Percentiles rank a stretch among this genome's conserved stretches.
phyloP scores from a whole-genome alignment of 2,329 filamentous ascomycete species.

The Rhynchosporium graminicola region DNA sequence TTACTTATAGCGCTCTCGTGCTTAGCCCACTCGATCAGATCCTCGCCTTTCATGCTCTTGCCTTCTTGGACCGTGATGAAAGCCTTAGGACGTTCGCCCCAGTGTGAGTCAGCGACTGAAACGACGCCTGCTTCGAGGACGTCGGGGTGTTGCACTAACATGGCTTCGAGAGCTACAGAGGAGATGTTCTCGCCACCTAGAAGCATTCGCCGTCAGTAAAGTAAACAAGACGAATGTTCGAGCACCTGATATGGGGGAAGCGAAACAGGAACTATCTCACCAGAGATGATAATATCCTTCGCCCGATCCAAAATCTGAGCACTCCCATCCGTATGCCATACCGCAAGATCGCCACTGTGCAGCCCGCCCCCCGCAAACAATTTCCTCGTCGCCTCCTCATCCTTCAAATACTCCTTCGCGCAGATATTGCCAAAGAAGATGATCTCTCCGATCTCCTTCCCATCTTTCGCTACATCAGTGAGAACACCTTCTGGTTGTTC shows the following conservation, averaged over 20 bases:
- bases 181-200: slow-evolving; percentile 95
- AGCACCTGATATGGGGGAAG: neutral
- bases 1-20: slow-evolving; percentile 77
- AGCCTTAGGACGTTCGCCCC: slow-evolving; percentile 95
- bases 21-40: slow-evolving; percentile 85
- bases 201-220: neutral
- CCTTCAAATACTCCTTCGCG: slow-evolving; percentile 88
- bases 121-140: slow-evolving; percentile 92
- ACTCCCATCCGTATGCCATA: slow-evolving; percentile 88
- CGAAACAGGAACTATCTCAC: slow-evolving; percentile 48
- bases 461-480: slow-evolving; percentile 67
- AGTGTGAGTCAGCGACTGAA: slow-evolving; percentile 82
- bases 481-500: slow-evolving; percentile 68
- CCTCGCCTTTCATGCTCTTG: slow-evolving; percentile 60
- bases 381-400: slow-evolving; percentile 80
- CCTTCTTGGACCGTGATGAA: slow-evolving; percentile 80
- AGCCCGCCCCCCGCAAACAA: slow-evolving; percentile 84
- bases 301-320: slow-evolving; percentile 90
- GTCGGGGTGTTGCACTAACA: slow-evolving; percentile 84
- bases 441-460: slow-evolving; percentile 79
- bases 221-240: neutral
- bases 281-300: slow-evolving; percentile 98
- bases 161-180: slow-evolving; percentile 85
- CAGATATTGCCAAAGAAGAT: slow-evolving; percentile 92
- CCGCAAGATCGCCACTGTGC: slow-evolving; percentile 89